Base-by-base conservation (phyloP, 2,329 filamentous ascomycete species). In the Arthrinium puccinioides region DNA sequence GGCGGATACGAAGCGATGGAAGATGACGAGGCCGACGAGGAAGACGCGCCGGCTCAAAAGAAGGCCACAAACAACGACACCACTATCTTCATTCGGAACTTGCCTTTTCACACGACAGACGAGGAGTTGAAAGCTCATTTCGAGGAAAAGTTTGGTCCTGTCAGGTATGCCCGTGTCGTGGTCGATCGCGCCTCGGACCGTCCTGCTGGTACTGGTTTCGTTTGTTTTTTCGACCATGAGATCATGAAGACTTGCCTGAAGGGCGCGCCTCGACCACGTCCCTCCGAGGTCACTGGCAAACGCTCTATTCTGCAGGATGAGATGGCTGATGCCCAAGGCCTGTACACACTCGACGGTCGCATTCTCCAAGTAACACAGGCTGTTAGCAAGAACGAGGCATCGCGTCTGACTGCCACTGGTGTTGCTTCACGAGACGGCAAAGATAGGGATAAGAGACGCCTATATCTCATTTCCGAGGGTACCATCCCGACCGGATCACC, bases 371-470 rank as follows among this genome's bases (percentile, higher is more conserved):
- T 98, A 18, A 77, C 86, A 3, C 82, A 82, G 39, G 92, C 92
- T 6, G 89, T 98, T 9, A 84, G 82, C 61, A 88, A 87, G 58
- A 74, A 78, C 34, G 82, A 94, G 59, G 92, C 92, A 2, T 72
- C 72, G 27, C 79, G 79, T 36, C 74, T 97, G 19, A 80, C 84
- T 6, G 81, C 84, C 36, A 78, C 82, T 41, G 81, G 82, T 29
- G 79, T 79, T 34, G 78, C 82, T 34, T 76, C 79, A 25, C 67
- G 69, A 36, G 67, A 69, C 44, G 80, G 67, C 35, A 69, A 71
- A 21, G 92, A 98, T 62, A 96, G 94, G 70, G 92, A 98, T 62
- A 96, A 94, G 70, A 79, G 92, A 31, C 81, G 84, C 28, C 74
- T 98, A 1, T 98, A 88, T 57, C 74, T 98, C 6, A 74, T 98